Evolutionary conservation across 1,284 basidiomycete species (phyloP).

Genomic region (Sporisorium scitamineum): DNA sequence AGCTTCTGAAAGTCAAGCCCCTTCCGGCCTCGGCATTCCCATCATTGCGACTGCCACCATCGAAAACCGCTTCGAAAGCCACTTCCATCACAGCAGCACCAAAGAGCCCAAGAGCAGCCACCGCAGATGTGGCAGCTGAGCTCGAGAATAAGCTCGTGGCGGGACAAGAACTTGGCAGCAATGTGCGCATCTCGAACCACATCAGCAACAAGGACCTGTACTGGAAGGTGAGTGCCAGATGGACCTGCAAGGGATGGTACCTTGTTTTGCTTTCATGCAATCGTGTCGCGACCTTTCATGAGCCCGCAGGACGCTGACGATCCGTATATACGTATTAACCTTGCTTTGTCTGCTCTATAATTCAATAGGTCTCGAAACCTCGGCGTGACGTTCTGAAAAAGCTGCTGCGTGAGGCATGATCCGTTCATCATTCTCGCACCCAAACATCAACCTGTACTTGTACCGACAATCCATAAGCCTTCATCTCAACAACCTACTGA

Average conservation of each 20-base stretch:
- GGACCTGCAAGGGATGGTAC: background rate
- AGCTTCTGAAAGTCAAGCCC: constrained; percentile 43
- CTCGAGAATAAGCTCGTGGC: constrained; percentile 29
- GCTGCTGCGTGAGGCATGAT: constrained; percentile 42
- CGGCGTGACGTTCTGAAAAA: constrained; percentile 47
- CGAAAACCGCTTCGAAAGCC: constrained; percentile 8
- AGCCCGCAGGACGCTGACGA: background rate
- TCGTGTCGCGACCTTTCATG: too few relatives aligned
- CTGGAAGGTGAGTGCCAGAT: constrained; percentile 50
- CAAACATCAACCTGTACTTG: constrained; percentile 29
- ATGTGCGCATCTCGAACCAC: constrained; percentile 46
- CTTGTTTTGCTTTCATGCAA: background rate
- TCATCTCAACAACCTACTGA: background rate
- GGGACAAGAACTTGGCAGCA: constrained; percentile 31
- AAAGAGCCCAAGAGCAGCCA: background rate
- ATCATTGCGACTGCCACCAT: constrained; percentile 31
- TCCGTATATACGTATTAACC: too few relatives aligned
- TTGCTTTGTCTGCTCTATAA: background rate
- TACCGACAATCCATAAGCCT: constrained; percentile 22
- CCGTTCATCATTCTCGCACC: background rate
- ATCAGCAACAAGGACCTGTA: constrained; percentile 50
- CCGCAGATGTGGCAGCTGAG: constrained; percentile 30
- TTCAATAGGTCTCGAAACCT: constrained; percentile 41
- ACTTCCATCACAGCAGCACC: constrained; percentile 12
- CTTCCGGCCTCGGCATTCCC: constrained; percentile 33